Conservation (phyloP, 2,329 filamentous ascomycete species). For the Apiospora marii region DNA sequence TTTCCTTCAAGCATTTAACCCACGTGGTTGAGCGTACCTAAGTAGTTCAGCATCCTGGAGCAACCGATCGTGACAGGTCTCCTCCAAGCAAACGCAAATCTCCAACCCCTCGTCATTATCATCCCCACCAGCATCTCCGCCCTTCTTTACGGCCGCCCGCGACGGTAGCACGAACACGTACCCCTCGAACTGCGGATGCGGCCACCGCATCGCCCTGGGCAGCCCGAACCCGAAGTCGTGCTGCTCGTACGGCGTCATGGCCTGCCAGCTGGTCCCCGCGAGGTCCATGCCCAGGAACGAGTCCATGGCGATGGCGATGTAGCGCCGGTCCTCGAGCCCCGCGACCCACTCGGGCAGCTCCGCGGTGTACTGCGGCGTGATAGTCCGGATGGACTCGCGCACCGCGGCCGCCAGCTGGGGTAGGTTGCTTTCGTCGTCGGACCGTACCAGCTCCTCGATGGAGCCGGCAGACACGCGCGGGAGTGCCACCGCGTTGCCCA, state of each 20-base stretch:
- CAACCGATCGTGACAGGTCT: slow-evolving; percentile 31
- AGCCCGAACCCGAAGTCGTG: slow-evolving; percentile 43
- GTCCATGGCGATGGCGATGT: slow-evolving; percentile 33
- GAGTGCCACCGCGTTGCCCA: slow-evolving; percentile 35
- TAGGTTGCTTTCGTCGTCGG: slow-evolving; percentile 26
- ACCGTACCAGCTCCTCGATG: slow-evolving; percentile 28
- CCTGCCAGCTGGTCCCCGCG: slow-evolving; percentile 38
- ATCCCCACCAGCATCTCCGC: not conserved
- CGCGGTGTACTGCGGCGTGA: slow-evolving; percentile 33
- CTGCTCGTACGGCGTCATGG: slow-evolving; percentile 35
- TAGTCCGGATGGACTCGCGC: slow-evolving; percentile 35
- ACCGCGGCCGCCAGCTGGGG: slow-evolving; percentile 33
- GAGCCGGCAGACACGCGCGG: slow-evolving; percentile 30
- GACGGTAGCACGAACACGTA: slow-evolving; percentile 34
- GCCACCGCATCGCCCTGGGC: slow-evolving; percentile 32
- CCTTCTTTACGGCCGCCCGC: slow-evolving; percentile 27
- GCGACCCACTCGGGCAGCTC: slow-evolving; percentile 37
- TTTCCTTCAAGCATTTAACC: not conserved
- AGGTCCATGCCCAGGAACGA: slow-evolving; percentile 39
- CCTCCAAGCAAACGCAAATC: slow-evolving; percentile 33
- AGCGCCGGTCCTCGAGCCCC: slow-evolving; percentile 35
- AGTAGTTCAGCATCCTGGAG: slow-evolving; percentile 31
- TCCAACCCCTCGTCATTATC: slow-evolving; percentile 34
- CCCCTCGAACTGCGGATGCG: slow-evolving; percentile 32
- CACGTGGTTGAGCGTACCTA: slow-evolving; percentile 25